Percentiles rank a stretch among this genome's conserved stretches.
These are phyloP conservation scores for Ogataea sp. DNA, from an alignment of 805 yeast species.

Conservation along the genomic window DNA sequence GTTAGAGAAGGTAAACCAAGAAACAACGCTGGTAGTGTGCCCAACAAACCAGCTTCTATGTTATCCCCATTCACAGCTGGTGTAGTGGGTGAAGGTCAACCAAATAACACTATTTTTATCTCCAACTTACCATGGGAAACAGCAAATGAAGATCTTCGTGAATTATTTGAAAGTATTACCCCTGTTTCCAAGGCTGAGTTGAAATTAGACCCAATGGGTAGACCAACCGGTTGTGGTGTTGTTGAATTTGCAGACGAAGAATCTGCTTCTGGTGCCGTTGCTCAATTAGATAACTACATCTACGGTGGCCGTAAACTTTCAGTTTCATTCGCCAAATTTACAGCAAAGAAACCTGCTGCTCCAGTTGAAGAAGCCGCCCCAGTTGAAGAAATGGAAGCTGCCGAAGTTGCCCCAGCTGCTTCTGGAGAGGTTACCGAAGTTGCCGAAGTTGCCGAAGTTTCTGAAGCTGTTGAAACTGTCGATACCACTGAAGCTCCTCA, in stretches of 20 bases:
- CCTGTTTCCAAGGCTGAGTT: slow-evolving; percentile 70
- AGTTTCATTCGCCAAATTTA: slow-evolving; percentile 55
- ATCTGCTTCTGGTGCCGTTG: slow-evolving; percentile 67
- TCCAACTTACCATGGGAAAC: slow-evolving; percentile 85
- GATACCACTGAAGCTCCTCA: background rate
- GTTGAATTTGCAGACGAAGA: slow-evolving; percentile 63
- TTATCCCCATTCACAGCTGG: slow-evolving; percentile 58
- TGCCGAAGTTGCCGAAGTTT: background rate
- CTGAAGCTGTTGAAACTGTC: background rate
- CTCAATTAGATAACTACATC: slow-evolving; percentile 66
- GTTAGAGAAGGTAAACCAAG: slow-evolving; percentile 75
- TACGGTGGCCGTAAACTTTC: slow-evolving; percentile 76
- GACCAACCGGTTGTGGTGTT: slow-evolving; percentile 79
- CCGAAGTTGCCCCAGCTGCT: slow-evolving; percentile 3
- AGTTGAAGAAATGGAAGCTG: slow-evolving; percentile 1
- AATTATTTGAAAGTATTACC: slow-evolving; percentile 81
- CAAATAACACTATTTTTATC: slow-evolving; percentile 56
- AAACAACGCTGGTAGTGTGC: too few species aligned
- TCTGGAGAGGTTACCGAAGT: slow-evolving; percentile 2
- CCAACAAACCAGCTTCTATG: slow-evolving; percentile 6
- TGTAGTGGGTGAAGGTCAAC: slow-evolving; percentile 54
- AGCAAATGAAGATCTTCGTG: slow-evolving; percentile 74
- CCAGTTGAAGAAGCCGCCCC: slow-evolving; percentile 1
- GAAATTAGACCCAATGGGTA: slow-evolving; percentile 50
- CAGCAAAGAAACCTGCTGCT: background rate